A percentile compares a stretch with the other conserved stretches of the same genome.
These are phyloP conservation scores for Pichia kudriavzevii DNA, from an alignment of 1,139 yeast species.

Conservation along the genomic window DNA sequence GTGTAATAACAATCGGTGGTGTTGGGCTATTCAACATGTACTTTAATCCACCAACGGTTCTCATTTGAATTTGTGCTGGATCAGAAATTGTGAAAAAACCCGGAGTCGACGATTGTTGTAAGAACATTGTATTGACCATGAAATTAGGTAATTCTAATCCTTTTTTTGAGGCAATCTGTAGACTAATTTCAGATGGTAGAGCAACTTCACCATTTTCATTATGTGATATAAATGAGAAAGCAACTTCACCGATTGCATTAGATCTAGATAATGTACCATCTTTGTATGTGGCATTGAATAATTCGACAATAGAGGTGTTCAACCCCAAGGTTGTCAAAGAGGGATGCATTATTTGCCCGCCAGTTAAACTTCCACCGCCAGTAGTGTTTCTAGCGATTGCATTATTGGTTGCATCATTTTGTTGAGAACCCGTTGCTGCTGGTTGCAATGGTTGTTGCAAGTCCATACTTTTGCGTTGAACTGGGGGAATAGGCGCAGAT, in stretches of 20 bases:
- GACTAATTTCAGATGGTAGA: slow-evolving; percentile 26
- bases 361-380: slow-evolving; percentile 26
- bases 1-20: slow-evolving; percentile 68
- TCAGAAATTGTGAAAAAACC: slow-evolving; percentile 30
- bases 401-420: slow-evolving; percentile 9
- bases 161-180: slow-evolving; percentile 25
- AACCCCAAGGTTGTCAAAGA: slow-evolving; percentile 52
- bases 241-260: slow-evolving; percentile 71
- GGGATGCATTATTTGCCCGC: slow-evolving; percentile 41
- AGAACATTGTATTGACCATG: slow-evolving; percentile 38
- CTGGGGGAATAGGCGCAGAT: slow-evolving; percentile 26
- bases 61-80: slow-evolving; percentile 32
- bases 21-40: slow-evolving; percentile 45
- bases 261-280: slow-evolving; percentile 55
- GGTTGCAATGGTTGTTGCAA: slow-evolving; percentile 13
- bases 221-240: slow-evolving; percentile 50
- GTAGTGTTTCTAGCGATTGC: slow-evolving; percentile 25
- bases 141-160: slow-evolving; percentile 28
- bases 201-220: slow-evolving; percentile 21
- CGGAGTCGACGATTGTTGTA: slow-evolving; percentile 29
- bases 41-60: slow-evolving; percentile 69
- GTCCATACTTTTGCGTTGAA: slow-evolving; percentile 23
- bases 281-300: slow-evolving; percentile 64
- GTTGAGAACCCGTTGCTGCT: slow-evolving; percentile 17
- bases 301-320: slow-evolving; percentile 73